These are phyloP conservation scores for Aspergillus funiculosus DNA, from an alignment of 495 filamentous ascomycete genomes.

Conservation along the genomic window DNA sequence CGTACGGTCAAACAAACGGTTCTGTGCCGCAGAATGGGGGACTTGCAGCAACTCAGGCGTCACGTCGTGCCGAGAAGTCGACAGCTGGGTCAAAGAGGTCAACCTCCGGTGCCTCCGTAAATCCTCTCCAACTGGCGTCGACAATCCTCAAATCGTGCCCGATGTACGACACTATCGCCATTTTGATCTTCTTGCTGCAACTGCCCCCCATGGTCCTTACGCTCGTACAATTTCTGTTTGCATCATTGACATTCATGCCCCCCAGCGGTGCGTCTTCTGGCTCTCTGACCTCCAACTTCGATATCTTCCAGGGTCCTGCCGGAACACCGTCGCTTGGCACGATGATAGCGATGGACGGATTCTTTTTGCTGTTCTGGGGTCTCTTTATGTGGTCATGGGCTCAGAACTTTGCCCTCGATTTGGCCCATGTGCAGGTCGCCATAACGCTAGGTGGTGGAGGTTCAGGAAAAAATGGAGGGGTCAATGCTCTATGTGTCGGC, in stretches of 20 bases:
- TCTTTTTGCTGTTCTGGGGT: slow-evolving; percentile 74
- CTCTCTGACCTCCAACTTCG: slow-evolving; percentile 58
- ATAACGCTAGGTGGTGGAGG: slow-evolving; percentile 85
- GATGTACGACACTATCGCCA: slow-evolving; percentile 91
- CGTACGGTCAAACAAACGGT: slow-evolving; percentile 34
- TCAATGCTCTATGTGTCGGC: slow-evolving; percentile 66
- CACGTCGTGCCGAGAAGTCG: slow-evolving; percentile 33
- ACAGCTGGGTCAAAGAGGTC: slow-evolving; percentile 54
- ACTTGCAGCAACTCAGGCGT: slow-evolving; percentile 26
- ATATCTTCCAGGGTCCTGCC: slow-evolving; percentile 66
- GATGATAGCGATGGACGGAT: slow-evolving; percentile 71
- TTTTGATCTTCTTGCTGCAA: slow-evolving; percentile 94
- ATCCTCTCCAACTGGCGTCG: slow-evolving; percentile 64
- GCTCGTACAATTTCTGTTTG: slow-evolving; percentile 88
- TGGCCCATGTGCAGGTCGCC: slow-evolving; percentile 95
- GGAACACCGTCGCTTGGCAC: slow-evolving; percentile 72
- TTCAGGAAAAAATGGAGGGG: slow-evolving; percentile 66
- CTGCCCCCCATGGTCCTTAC: slow-evolving; percentile 88
- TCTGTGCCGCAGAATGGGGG: slow-evolving; percentile 33
- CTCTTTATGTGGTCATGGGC: slow-evolving; percentile 84
- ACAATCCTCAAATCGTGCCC: slow-evolving; percentile 90
- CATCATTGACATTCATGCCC: slow-evolving; percentile 86
- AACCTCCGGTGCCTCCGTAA: slow-evolving; percentile 51
- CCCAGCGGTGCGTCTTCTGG: slow-evolving; percentile 50
- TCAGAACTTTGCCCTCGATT: slow-evolving; percentile 82